These are phyloP conservation scores for Fusarium nanum DNA, from an alignment of 2,329 filamentous ascomycete species.

Conservation along the genomic window DNA sequence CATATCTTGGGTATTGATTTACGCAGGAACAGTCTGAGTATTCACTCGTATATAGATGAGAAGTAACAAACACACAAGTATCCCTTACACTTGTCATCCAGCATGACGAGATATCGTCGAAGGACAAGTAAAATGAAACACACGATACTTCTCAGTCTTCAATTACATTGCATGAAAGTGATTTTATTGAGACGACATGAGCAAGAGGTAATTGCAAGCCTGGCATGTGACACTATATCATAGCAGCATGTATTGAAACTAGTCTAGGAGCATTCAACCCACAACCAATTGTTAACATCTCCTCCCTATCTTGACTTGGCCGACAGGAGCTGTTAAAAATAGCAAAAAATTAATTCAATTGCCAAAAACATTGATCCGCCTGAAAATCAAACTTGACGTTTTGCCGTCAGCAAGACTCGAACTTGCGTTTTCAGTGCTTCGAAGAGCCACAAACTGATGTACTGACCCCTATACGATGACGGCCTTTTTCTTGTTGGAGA, in stretches of 20 bases:
- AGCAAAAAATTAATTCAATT: background rate
- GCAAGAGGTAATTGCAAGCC: background rate
- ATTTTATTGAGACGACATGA: background rate
- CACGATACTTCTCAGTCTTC: background rate
- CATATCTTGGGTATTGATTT: background rate
- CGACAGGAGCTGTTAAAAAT: background rate
- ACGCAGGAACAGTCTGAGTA: background rate
- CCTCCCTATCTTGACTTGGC: background rate
- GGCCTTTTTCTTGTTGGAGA: conserved; percentile 21
- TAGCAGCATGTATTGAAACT: background rate
- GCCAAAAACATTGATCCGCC: background rate
- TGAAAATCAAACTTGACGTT: background rate
- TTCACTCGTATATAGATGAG: background rate
- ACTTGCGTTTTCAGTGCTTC: conserved; percentile 32
- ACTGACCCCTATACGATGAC: conserved; percentile 45
- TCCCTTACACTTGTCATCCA: background rate
- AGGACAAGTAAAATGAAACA: background rate
- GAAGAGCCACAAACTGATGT: conserved; percentile 29
- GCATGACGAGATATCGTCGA: background rate
- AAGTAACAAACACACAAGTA: background rate
- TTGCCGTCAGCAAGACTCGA: conserved; percentile 33
- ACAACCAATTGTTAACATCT: background rate
- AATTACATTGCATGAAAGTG: background rate
- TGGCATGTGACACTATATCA: background rate
- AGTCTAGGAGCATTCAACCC: background rate